Percentiles rank a stretch among this genome's conserved stretches.
Conservation (phyloP, 1,284 basidiomycete species). For the Cryptococcus sp. region DNA sequence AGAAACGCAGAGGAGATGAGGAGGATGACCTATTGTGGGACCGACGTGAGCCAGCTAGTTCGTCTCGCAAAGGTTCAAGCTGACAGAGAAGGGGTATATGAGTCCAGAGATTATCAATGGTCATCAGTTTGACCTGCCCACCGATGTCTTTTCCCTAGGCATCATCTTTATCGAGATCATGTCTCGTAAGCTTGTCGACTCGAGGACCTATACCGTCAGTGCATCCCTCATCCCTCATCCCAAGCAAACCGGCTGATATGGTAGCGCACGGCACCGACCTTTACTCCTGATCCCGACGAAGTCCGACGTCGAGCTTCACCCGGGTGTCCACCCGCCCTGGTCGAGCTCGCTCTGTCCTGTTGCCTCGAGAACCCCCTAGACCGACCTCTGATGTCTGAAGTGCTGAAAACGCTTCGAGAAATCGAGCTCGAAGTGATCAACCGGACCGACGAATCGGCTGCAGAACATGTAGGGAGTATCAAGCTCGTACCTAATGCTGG, state of each 20-base stretch:
- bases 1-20: conserved; percentile 84
- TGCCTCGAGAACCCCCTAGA: conserved; percentile 59
- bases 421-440: conserved; percentile 76
- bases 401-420: conserved; percentile 64
- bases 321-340: conserved; percentile 72
- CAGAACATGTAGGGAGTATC: conserved; percentile 74
- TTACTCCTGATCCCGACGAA: conserved; percentile 71
- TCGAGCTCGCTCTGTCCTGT: conserved; percentile 74
- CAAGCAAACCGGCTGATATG: background rate
- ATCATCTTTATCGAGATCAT: conserved; percentile 92
- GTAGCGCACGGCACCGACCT: conserved; percentile 65
- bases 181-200: conserved; percentile 74
- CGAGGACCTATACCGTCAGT: conserved; percentile 59
- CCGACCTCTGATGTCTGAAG: conserved; percentile 70
- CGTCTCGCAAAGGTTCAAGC: background rate
- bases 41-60: conserved; percentile 63
- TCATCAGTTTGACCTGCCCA: conserved; percentile 83
- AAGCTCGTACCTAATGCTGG: conserved; percentile 54
- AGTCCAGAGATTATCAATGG: conserved; percentile 86
- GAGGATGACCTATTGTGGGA: conserved; percentile 91
- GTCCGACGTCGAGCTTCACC: conserved; percentile 62
- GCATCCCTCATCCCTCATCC: background rate
- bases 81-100: conserved; percentile 45
- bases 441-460: conserved; percentile 56
- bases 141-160: conserved; percentile 90